Evolutionary conservation across 148 eudicot species (phyloP), one percentile per base, ranked within the genome.

Genomic region (Rhododendron henanense): DNA sequence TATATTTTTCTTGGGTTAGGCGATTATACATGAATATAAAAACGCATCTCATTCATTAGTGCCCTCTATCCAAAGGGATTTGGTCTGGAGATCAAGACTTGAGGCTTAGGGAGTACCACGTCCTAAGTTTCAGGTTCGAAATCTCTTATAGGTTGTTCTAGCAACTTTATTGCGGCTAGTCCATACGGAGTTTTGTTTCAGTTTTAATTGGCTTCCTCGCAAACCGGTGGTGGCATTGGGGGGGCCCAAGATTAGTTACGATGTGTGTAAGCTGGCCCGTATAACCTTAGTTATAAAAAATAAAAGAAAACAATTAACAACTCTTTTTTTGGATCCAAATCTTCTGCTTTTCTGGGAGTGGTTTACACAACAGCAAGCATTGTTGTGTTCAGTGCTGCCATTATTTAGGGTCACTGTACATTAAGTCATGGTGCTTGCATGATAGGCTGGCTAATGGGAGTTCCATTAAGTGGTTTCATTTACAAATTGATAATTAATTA

Each of bases 291-390:
- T 3, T 53, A 53, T 14, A 53, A 53, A 53, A 53, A 53, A 53
- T 50, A 51, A 53, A 14, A 15, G 3, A 14, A 14, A 53, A 53
- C 14, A 50, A 53, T 53, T 15, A 33, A 2, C 37, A 19, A 76
- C 50, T 76, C 79, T 77, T 77, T 19, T 14, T 21, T 37, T 39
- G 79, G 80, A 77, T 44, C 25, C 80, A 77, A 41, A 41, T 77
- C 50, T 41, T 76, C 3, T 23, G 76, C 76, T 28, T 71, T 77
- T 75, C 14, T 44, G 23, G 51, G 51, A 78, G 81, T 78, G 81
- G 81, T 78, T 6, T 71, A 78, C 81, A 78, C 81, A 77, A 78
- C 81, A 78, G 81, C 51, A 78, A 78, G 81, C 81, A 78, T 44
- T 78, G 33, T 21, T 18, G 10, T 78, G 15, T 78, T 78, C 2